These are phyloP conservation scores for Thalassiosira livingstoniorum DNA, from an alignment of 352 stramenopile genomes.

Conservation along the genomic window DNA sequence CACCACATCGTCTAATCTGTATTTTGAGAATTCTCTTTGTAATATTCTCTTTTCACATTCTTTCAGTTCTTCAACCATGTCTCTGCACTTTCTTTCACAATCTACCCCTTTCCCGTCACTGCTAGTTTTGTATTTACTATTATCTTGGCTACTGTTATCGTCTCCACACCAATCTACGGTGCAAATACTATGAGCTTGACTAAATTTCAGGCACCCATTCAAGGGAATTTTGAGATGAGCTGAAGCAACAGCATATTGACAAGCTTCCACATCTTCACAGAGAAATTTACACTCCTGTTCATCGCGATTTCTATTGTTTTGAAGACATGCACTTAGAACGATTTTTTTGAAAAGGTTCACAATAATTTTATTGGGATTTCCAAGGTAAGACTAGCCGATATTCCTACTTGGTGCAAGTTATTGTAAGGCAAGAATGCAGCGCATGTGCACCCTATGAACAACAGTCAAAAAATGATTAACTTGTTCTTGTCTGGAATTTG, in stretches of 20 bases:
- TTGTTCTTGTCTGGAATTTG: constrained; percentile 39
- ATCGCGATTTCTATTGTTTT: constrained; percentile 12
- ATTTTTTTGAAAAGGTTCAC: constrained; percentile 28
- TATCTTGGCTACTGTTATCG: constrained; percentile 8
- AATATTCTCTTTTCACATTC: constrained; percentile 34
- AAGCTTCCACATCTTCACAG: constrained; percentile 30
- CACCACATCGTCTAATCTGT: constrained; percentile 29
- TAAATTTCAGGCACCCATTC: constrained; percentile 27
- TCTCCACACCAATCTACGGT: constrained; percentile 18
- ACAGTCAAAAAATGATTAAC: constrained; percentile 18
- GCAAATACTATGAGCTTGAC: constrained; percentile 19
- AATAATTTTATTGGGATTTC: constrained; percentile 23
- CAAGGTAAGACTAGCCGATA: background rate
- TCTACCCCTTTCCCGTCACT: background rate
- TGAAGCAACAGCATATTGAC: constrained; percentile 18
- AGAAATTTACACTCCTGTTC: constrained; percentile 17
- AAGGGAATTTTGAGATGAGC: constrained; percentile 41
- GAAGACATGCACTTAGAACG: constrained; percentile 2
- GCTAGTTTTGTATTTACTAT: too few species aligned
- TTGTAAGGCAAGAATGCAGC: constrained; percentile 45
- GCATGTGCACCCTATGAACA: constrained; percentile 21
- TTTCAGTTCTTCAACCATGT: constrained; percentile 22
- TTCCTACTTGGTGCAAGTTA: constrained; percentile 14
- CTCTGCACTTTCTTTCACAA: constrained; percentile 24
- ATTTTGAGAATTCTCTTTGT: constrained; percentile 37